Evolutionary conservation across 768 basidiomycete genomes (phyloP).

Genomic region (Gautieria morchelliformis): DNA sequence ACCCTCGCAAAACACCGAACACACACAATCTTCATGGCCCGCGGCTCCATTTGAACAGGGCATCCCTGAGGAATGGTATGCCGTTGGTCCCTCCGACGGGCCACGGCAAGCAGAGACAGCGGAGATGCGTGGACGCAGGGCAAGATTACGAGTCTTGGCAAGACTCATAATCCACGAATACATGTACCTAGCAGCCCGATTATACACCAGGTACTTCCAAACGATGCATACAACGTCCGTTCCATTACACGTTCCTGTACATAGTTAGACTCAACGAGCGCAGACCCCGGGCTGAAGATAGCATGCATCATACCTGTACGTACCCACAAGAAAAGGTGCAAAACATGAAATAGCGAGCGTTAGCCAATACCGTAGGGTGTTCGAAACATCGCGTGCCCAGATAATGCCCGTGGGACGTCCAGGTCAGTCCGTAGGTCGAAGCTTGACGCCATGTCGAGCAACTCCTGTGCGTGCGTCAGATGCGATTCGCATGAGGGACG

Average conservation of each 20-base stretch:
- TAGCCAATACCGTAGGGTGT: conserved; percentile 96
- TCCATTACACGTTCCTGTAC: conserved; percentile 87
- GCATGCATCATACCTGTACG: conserved; percentile 93
- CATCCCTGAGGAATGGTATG: too few relatives aligned
- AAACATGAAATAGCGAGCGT: conserved; percentile 88
- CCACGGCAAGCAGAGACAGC: too few relatives aligned
- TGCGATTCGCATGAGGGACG: conserved; percentile 10
- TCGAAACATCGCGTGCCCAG: conserved; percentile 87
- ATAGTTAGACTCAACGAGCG: conserved; percentile 91
- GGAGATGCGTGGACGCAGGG: too few relatives aligned
- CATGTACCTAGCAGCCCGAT: too few relatives aligned
- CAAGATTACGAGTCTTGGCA: too few relatives aligned
- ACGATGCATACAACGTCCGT: conserved; percentile 71
- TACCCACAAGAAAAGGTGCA: conserved; percentile 98
- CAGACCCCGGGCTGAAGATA: conserved; percentile 89
- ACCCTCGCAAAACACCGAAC: too few relatives aligned
- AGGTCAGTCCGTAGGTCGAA: conserved; percentile 98
- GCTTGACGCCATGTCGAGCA: conserved; percentile 68
- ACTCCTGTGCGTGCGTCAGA: conserved; percentile 41
- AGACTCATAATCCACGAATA: too few relatives aligned
- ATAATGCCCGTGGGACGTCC: conserved; percentile 94
- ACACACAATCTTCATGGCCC: too few relatives aligned
- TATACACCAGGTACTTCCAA: conserved; percentile 31
- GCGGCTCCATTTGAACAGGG: too few relatives aligned
- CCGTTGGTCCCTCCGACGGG: too few relatives aligned